phyloP scores from a whole-genome alignment of 2,329 filamentous ascomycete genomes.

The Scedosporium boydii region DNA sequence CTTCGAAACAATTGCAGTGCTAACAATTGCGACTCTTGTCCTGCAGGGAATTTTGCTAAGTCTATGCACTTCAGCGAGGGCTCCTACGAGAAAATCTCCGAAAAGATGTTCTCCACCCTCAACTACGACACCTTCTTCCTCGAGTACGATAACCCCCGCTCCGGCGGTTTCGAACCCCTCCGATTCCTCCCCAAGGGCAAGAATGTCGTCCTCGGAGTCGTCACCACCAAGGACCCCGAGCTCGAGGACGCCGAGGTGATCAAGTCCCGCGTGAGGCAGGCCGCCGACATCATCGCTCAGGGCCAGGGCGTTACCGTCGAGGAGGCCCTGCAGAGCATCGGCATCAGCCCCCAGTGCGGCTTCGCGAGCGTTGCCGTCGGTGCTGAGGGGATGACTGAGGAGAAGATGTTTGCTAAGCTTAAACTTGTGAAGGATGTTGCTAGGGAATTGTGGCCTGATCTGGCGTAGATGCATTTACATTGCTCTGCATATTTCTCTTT shows the following conservation, averaged over 20 bases:
- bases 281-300: constrained; percentile 56
- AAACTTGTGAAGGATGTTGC: constrained; percentile 58
- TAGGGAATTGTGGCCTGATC: constrained; percentile 47
- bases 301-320: constrained; percentile 52
- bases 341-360: constrained; percentile 61
- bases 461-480: background rate
- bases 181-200: constrained; percentile 48
- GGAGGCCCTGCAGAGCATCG: constrained; percentile 54
- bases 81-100: constrained; percentile 53
- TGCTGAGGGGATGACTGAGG: constrained; percentile 51
- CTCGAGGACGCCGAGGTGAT: constrained; percentile 47
- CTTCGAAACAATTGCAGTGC: too few species aligned
- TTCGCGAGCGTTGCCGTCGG: constrained; percentile 62
- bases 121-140: constrained; percentile 54
- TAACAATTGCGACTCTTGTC: constrained; percentile 16
- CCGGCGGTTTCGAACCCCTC: constrained; percentile 53
- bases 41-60: constrained; percentile 51
- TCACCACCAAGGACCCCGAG: constrained; percentile 50
- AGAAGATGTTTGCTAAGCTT: constrained; percentile 64
- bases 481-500: background rate
- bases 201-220: constrained; percentile 51
- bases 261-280: constrained; percentile 42
- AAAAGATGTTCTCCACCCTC: constrained; percentile 48
- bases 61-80: constrained; percentile 55
- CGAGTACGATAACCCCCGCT: constrained; percentile 48